Base-by-base conservation (phyloP, 2,329 filamentous ascomycete species). In the Colletotrichum melonis region DNA sequence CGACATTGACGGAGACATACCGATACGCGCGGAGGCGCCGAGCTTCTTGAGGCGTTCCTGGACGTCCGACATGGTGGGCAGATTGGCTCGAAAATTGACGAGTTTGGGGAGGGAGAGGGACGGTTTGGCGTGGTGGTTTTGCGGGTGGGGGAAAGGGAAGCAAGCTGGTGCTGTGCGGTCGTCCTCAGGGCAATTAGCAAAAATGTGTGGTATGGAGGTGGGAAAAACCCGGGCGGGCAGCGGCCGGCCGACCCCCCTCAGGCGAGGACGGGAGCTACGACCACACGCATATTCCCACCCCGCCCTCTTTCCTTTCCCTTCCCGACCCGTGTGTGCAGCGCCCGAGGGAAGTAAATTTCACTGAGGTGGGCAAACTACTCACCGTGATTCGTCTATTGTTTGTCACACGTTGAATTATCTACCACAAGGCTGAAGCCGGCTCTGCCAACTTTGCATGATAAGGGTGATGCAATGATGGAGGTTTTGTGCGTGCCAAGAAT, bases 31-130 rank as follows among this genome's bases (percentile, higher is more conserved):
- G 76, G 81, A 81, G 75, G 82, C 84, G 82, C 87, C 87, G 76
- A 89, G 87, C 87, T 89, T 89, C 87, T 89, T 89, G 80, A 89
- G 86, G 79, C 88, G 86, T 84, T 89, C 88, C 84, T 89, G 88
- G 78, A 89, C 80, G 80, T 89, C 88, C 80, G 85, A 84, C 87
- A 89, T 89, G 80, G 76, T 86, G 83, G 78, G 77, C 78, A 72
- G 69, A 65, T 68, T 68, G 57, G 65, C 65, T 67, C 65, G 55
- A 67, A 55, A 62, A 26, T 54, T 69, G 62, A 62, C 69, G 56
- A 67, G 63, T 63, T 67, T 62, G 62, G 57, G 46, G 62, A n/a
- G 72, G 57, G 55, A 42, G 38, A 42, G 38, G 32, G 42, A 46
- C 65, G 55, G 66, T 49, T 49, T 49, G 42, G 19, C 42, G 38